A percentile compares a stretch with the other conserved stretches of the same genome.
Evolutionary conservation across 768 basidiomycete species (phyloP).

Genomic region (Rhodotorula diobovata): DNA sequence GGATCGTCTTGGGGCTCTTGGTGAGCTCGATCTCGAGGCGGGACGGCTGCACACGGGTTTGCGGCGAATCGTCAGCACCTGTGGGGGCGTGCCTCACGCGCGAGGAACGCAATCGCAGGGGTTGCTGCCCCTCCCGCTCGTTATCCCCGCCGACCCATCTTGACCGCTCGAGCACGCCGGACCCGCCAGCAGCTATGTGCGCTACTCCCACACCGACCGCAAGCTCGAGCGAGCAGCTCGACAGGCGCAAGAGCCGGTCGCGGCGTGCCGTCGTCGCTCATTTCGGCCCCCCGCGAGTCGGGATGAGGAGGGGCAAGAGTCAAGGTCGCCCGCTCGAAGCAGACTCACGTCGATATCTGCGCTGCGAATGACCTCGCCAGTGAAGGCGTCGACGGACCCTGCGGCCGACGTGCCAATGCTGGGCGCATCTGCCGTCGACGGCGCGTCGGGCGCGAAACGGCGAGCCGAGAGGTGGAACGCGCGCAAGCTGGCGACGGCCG

Average conservation of each 20-base stretch:
- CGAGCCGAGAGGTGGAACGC: conserved; percentile 13
- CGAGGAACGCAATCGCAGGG: neutral
- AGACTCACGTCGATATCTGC: conserved; percentile 57
- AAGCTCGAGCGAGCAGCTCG: no score
- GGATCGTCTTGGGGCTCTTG: conserved; percentile 58
- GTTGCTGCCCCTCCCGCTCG: neutral
- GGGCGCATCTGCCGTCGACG: conserved; percentile 4
- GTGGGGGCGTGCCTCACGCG: no score
- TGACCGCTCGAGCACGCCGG: no score
- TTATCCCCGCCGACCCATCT: neutral
- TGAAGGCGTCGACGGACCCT: conserved; percentile 51
- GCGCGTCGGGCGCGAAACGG: neutral
- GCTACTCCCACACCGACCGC: no score
- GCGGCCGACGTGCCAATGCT: conserved; percentile 4
- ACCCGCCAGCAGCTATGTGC: no score
- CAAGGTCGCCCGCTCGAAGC: conserved; percentile 40
- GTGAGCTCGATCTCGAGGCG: conserved; percentile 32
- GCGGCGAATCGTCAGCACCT: neutral
- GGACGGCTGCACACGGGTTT: conserved; percentile 7
- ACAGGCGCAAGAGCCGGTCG: no score
- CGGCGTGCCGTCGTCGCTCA: neutral
- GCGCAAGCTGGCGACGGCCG: conserved; percentile 5
- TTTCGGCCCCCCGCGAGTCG: no score
- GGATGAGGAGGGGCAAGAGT: conserved; percentile 10
- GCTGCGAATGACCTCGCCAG: conserved; percentile 53